phyloP scores from a whole-genome alignment of 176 grass and related monocot genomes.

The Melocanna baccifera region DNA sequence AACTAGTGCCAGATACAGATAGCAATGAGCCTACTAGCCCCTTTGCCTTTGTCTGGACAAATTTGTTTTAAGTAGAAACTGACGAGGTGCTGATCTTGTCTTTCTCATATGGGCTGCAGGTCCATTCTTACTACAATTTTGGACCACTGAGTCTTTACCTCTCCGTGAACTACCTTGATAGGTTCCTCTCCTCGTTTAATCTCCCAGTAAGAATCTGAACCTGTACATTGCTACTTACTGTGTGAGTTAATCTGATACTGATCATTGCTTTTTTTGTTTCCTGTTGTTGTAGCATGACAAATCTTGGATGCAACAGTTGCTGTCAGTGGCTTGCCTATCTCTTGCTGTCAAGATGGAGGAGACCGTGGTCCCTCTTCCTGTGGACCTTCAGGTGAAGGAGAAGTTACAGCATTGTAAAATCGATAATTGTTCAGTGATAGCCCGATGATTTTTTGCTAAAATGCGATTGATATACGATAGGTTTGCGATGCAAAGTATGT shows the following conservation, averaged over 20 bases:
- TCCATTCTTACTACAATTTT: slow-evolving; percentile 81
- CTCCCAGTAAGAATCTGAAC: slow-evolving; percentile 60
- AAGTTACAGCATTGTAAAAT: slow-evolving; percentile 5
- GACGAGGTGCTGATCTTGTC: slow-evolving; percentile 26
- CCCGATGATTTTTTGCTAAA: background rate
- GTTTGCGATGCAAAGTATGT: slow-evolving; percentile 32
- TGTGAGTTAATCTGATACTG: slow-evolving; percentile 15
- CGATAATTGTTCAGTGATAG: background rate
- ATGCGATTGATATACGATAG: slow-evolving; percentile 27
- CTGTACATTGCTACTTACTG: slow-evolving; percentile 11
- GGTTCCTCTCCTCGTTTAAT: slow-evolving; percentile 69
- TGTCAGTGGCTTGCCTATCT: slow-evolving; percentile 78
- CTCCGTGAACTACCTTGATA: slow-evolving; percentile 85
- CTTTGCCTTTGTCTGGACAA: slow-evolving; percentile 16
- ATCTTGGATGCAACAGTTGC: slow-evolving; percentile 68
- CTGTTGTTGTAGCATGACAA: slow-evolving; percentile 56
- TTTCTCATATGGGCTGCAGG: slow-evolving; percentile 59
- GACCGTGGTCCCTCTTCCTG: slow-evolving; percentile 51
- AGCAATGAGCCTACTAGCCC: slow-evolving; percentile 16
- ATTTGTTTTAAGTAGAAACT: slow-evolving; percentile 36
- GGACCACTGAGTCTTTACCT: slow-evolving; percentile 76
- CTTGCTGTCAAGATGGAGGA: slow-evolving; percentile 89
- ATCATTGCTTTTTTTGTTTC: background rate
- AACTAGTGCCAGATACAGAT: slow-evolving; percentile 16
- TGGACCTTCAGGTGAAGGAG: slow-evolving; percentile 71